Evolutionary conservation across 106 monocot species (phyloP).

Genomic region (Dioscorea dumetorum): DNA sequence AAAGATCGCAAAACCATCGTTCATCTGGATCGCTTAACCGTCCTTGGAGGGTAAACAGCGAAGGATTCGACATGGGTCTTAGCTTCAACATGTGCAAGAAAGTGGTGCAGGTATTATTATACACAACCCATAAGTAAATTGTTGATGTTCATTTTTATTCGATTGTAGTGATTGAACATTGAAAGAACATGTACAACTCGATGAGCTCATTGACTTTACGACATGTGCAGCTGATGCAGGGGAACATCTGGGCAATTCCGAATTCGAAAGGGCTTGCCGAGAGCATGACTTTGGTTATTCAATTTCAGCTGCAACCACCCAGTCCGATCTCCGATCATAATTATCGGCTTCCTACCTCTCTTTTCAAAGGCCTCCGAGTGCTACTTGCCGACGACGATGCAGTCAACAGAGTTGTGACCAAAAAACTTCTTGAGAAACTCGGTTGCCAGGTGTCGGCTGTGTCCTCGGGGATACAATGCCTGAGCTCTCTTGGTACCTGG

Average conservation of each 20-base stretch:
- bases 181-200: too few relatives aligned
- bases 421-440: conserved; percentile 37
- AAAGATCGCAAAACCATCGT: neutral
- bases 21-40: conserved; percentile 1
- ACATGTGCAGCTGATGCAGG: conserved; percentile 52
- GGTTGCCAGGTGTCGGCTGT: conserved; percentile 35
- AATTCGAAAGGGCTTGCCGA: conserved; percentile 25
- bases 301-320: conserved; percentile 19
- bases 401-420: conserved; percentile 24
- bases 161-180: too few relatives aligned
- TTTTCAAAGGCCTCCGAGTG: conserved; percentile 31
- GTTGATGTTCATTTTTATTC: too few relatives aligned
- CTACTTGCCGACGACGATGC: conserved; percentile 25
- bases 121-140: too few relatives aligned
- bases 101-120: conserved; percentile 32
- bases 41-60: conserved; percentile 1
- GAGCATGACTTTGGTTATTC: conserved; percentile 26
- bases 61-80: conserved; percentile 19
- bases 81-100: conserved; percentile 43
- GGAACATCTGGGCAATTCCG: conserved; percentile 28
- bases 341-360: conserved; percentile 1
- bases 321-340: conserved; percentile 3
- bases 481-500: conserved; percentile 16
- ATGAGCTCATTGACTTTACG: neutral
- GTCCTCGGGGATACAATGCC: conserved; percentile 25